phyloP scores from a whole-genome alignment of 2,329 filamentous ascomycete genomes.

The Colletotrichum salicis region DNA sequence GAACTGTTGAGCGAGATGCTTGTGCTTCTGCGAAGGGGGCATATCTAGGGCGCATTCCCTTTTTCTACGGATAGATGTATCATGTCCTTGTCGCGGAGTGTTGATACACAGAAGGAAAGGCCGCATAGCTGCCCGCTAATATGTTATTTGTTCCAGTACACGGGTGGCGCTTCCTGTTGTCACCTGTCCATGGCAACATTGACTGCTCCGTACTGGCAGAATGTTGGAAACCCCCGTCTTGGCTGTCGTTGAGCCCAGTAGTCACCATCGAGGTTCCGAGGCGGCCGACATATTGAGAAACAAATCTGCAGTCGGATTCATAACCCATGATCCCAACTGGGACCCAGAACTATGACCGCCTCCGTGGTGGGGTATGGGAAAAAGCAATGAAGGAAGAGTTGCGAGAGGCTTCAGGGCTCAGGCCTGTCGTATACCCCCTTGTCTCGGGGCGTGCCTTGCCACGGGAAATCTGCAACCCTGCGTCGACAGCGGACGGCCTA shows the following conservation, averaged over 20 bases:
- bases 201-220: neutral
- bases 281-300: neutral
- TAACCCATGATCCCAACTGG: slow-evolving; percentile 18
- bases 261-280: too few relatives aligned
- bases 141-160: neutral
- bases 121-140: neutral
- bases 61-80: slow-evolving; percentile 23
- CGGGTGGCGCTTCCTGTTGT: neutral
- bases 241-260: neutral
- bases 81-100: slow-evolving; percentile 8
- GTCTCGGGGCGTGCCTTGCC: slow-evolving; percentile 27
- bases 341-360: slow-evolving; percentile 10
- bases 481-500: neutral
- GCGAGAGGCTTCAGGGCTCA: slow-evolving; percentile 19
- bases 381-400: slow-evolving; percentile 25
- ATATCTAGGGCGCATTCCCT: slow-evolving; percentile 12
- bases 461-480: slow-evolving; percentile 19
- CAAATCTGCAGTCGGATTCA: slow-evolving; percentile 15
- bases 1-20: slow-evolving; percentile 6
- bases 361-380: slow-evolving; percentile 2
- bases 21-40: neutral
- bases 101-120: slow-evolving; percentile 25
- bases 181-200: neutral
- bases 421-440: slow-evolving; percentile 7
- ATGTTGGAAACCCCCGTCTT: neutral